Base-by-base conservation (phyloP, 73 alveolate species). In the Tetrahymena borealis region DNA sequence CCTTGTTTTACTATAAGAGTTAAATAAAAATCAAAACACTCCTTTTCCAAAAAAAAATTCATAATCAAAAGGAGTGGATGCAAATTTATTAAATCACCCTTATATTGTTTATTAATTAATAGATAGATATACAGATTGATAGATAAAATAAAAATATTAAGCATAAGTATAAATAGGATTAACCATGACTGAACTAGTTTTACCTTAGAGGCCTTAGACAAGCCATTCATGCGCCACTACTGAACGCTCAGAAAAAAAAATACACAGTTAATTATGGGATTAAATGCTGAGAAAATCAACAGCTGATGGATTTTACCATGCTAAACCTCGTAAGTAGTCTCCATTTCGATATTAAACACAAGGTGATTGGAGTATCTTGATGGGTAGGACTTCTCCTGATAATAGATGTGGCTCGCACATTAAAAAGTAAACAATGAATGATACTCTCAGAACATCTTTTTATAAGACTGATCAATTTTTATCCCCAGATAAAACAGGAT, bases 311-410 rank as follows among this genome's bases (percentile, higher is more conserved):
- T 60, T 60, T 60, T 35, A 60, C 28, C 85, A 60, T n/a, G n/a
- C 85, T 3, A 60, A 35, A 6, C 85, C 85, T 60, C 85, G 85
- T 7, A 60, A 60, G 38, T 6, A 15, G 10, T 60, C 85, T 60
- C 85, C 85, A 6, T 60, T 60, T 28, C n/a, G 85, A 60, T 20
- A 60, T 28, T 60, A 60, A 60, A 60, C 85, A 24, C n/a, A 60
- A 24, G 85, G 85, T 15, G 85, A 60, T n/a, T 60, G 85, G 85
- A 60, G 13, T n/a, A 20, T 60, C 3, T 60, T 60, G 1, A 60
- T 60, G 85, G 85, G 85, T 60, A 60, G 85, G 28, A 60, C 85
- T 60, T 60, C 85, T 60, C 85, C 85, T 24, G 85, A 60, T 60
- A 60, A 60, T 28, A 60, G 32, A 60, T 60, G 85, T 15, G 85